These are phyloP conservation scores for Atkinsonella hypoxylon DNA, from an alignment of 2,329 filamentous ascomycete genomes.

Conservation along the genomic window DNA sequence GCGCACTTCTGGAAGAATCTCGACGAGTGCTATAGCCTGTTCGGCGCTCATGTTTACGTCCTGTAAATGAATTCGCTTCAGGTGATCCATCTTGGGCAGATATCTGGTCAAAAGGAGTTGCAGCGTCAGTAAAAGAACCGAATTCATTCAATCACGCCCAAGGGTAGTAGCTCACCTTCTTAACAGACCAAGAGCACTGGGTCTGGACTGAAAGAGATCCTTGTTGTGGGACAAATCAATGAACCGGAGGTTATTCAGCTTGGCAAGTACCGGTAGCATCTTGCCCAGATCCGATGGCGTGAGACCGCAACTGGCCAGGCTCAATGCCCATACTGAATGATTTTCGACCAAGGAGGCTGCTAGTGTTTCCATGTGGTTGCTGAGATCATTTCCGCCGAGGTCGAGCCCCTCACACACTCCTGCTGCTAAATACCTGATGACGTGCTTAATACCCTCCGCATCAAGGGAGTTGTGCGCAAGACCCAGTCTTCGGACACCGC, in stretches of 20 bases:
- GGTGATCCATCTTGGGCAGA: constrained; percentile 54
- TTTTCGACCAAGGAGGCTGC: constrained; percentile 39
- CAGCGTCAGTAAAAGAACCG: neutral
- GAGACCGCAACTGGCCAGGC: constrained; percentile 76
- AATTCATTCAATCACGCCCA: too few relatives aligned
- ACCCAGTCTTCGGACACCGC: constrained; percentile 67
- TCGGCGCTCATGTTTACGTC: constrained; percentile 77
- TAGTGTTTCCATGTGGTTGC: constrained; percentile 41
- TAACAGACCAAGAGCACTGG: constrained; percentile 63
- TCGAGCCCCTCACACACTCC: constrained; percentile 81
- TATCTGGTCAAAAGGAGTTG: constrained; percentile 1
- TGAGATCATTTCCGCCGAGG: constrained; percentile 69
- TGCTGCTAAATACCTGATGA: constrained; percentile 63
- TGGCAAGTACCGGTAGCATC: constrained; percentile 61
- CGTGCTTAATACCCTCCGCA: constrained; percentile 59
- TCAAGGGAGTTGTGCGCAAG: constrained; percentile 74
- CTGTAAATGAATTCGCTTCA: constrained; percentile 78
- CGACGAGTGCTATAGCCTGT: constrained; percentile 81
- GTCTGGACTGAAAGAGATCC: constrained; percentile 59
- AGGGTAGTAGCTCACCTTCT: constrained; percentile 44
- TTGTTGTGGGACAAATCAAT: constrained; percentile 88
- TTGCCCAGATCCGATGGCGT: constrained; percentile 59
- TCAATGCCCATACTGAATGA: constrained; percentile 64
- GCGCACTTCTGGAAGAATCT: constrained; percentile 75
- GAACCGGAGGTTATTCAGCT: constrained; percentile 66